Base-by-base conservation (phyloP, 2,329 filamentous ascomycete genomes). In the Juglanconis oblonga region DNA sequence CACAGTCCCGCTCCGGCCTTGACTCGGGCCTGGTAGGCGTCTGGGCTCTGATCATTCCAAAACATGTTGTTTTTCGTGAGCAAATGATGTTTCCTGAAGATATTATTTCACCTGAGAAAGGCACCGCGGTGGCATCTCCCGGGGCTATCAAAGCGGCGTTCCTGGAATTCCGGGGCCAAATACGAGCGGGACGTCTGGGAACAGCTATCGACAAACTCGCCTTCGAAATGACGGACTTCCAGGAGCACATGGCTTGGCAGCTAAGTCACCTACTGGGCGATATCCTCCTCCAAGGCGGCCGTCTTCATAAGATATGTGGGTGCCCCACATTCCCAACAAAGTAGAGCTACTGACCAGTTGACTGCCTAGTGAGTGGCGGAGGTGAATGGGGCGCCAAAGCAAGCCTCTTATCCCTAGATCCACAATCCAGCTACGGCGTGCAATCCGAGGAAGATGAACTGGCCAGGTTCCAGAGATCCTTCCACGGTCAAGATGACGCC, bases 341-440 rank as follows among this genome's bases (percentile, higher is more conserved):
- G 11, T 24, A 24, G 17, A 32, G 9, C 5, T 5, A 14, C 48
- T 56, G 42, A 56, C 42, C 8, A 35, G 1, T 10, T n/a, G 33
- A 13, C 10, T 11, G 36, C 56, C 73, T 78, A 81, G 84, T 93
- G 64, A 92, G 90, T 67, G 91, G 91, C 4, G 91, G 91, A 50
- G 91, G 91, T 47, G 91, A 91, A 24, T 96, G 91, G 91, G 91
- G 91, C 14, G 79, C 83, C 58, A 95, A 94, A 71, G 86, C 89
- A 67, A 91, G 91, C 0, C 76, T 96, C 0, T 76, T 96, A 3
- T 91, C 91, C 5, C 79, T 96, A 4, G 91, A 95, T 68, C 90
- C 91, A 3, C 82, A 91, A 64, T 81, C 77, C 14, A 78, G 72
- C 24, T 83, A 84, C 66, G 75, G 74, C 8, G 36, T 38, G n/a